Percentiles rank a stretch among this genome's conserved stretches.
These are phyloP conservation scores for Durusdinium trenchii DNA, from an alignment of 73 alveolate genomes.

Conservation along the genomic window DNA sequence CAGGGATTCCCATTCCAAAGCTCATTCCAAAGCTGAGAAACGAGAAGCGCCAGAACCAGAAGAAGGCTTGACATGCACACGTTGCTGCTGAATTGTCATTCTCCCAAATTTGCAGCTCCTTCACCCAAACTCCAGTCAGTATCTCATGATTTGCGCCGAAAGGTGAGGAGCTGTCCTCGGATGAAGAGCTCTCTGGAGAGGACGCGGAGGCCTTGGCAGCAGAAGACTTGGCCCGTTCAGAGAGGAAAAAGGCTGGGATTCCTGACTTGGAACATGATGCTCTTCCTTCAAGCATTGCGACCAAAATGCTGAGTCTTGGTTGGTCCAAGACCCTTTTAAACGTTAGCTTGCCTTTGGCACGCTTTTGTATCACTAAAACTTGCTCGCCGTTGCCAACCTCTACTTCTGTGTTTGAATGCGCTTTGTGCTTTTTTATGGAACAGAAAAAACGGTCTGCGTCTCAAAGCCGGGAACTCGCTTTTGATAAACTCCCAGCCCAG, in stretches of 20 bases:
- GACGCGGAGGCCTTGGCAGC: not conserved
- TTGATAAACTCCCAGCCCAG: not conserved
- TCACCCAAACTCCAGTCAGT: not conserved
- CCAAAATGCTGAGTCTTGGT: not conserved
- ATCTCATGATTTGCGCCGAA: not conserved
- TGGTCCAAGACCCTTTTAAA: not conserved
- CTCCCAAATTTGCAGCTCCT: not conserved
- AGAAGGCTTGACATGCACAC: not conserved
- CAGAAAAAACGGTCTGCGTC: not conserved
- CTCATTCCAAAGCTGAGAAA: not conserved
- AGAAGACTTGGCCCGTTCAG: not conserved
- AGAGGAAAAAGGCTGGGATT: not conserved
- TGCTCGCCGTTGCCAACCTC: not conserved
- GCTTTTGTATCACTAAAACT: not conserved
- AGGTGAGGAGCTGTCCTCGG: not conserved
- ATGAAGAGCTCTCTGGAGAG: not conserved
- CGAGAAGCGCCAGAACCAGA: not conserved
- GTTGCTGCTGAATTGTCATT: not conserved
- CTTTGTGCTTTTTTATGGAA: not conserved
- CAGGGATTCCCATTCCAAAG: not conserved
- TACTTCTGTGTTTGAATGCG: too few species aligned
- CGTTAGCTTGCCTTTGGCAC: too few species aligned
- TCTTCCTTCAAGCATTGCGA: not conserved
- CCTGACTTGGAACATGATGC: slow-evolving; percentile 8
- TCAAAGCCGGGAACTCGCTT: not conserved